These are phyloP conservation scores for Pseudocercospora vitis DNA, from an alignment of 2,329 filamentous ascomycete species.

Conservation along the genomic window DNA sequence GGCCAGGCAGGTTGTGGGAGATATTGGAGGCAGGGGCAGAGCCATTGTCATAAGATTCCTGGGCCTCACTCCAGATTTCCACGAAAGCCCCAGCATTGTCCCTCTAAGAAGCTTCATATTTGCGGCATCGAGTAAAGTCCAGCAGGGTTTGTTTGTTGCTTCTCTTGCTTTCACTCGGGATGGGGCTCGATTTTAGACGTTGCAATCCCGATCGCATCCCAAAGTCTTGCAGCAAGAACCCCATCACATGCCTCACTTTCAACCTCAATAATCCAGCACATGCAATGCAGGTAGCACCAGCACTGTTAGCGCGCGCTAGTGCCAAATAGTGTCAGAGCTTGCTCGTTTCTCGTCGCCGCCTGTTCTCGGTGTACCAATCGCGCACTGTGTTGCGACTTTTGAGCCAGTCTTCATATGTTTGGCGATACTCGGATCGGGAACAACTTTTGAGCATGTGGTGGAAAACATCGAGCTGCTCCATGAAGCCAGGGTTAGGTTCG, in stretches of 20 bases:
- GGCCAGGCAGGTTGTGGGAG: background rate
- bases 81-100: background rate
- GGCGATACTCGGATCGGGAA: constrained; percentile 24
- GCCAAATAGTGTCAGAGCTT: constrained; percentile 25
- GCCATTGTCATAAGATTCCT: background rate
- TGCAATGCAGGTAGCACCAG: background rate
- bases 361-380: constrained; percentile 40
- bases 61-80: background rate
- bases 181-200: background rate
- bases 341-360: constrained; percentile 14
- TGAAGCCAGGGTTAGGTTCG: constrained; percentile 87
- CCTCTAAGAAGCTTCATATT: background rate
- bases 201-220: background rate
- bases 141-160: background rate
- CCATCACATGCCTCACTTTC: constrained; percentile 1
- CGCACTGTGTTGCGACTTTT: constrained; percentile 37
- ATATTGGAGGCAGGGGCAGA: background rate
- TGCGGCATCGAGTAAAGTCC: background rate
- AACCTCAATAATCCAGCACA: background rate
- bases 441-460: constrained; percentile 69
- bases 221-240: background rate
- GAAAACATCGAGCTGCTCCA: constrained; percentile 81
- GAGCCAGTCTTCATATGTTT: constrained; percentile 40
- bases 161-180: background rate
- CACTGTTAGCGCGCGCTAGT: constrained; percentile 16